Evolutionary conservation across 371 early-diverging fungal species (phyloP).

Genomic region (Actinomortierella wolfii): DNA sequence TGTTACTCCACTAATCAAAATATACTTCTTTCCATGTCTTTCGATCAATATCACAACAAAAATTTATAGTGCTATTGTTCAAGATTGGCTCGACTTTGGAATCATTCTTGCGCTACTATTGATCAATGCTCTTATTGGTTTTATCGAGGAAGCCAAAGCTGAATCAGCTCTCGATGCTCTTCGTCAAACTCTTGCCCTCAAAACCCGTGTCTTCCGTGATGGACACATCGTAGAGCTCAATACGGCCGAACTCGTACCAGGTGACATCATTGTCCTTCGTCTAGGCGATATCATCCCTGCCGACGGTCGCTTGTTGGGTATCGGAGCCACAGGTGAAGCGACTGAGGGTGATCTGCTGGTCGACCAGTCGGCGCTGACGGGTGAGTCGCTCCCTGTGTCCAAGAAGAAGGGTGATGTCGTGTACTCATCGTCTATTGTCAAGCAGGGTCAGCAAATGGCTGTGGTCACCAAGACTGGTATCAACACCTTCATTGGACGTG

Average conservation of each 20-base stretch:
- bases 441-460: conserved; percentile 84
- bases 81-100: conserved; percentile 86
- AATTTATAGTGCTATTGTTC: conserved; percentile 61
- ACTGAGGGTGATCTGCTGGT: conserved; percentile 79
- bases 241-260: conserved; percentile 78
- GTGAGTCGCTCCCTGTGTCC: conserved; percentile 87
- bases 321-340: conserved; percentile 78
- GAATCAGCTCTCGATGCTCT: conserved; percentile 90
- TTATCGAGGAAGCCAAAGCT: conserved; percentile 86
- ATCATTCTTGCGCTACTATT: conserved; percentile 82
- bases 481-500: conserved; percentile 88
- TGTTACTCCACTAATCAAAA: too few species aligned
- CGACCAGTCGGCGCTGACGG: conserved; percentile 97
- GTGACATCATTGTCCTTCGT: conserved; percentile 88
- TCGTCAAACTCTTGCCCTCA: conserved; percentile 72
- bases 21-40: too few species aligned
- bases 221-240: conserved; percentile 81
- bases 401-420: conserved; percentile 80
- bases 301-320: conserved; percentile 84
- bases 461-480: conserved; percentile 85
- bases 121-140: conserved; percentile 89
- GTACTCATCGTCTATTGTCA: conserved; percentile 84
- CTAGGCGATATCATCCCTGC: conserved; percentile 96
- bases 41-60: too few species aligned
- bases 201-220: conserved; percentile 78